phyloP scores from a whole-genome alignment of 257 asterid species.

The Solanum phureja region DNA sequence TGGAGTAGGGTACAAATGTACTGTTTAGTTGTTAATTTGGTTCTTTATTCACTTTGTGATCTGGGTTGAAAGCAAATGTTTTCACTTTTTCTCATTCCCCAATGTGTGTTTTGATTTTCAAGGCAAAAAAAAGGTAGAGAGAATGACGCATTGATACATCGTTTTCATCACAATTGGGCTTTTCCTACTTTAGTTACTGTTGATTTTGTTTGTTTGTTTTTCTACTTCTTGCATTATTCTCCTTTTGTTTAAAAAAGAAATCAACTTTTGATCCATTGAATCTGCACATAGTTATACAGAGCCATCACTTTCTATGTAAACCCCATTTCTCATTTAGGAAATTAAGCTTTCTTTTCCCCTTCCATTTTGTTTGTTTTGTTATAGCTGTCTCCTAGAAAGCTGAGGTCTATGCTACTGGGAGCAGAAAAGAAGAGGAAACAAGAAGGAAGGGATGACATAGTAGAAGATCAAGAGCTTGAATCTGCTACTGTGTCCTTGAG shows the following conservation, averaged over 20 bases:
- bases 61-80: not conserved
- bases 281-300: not conserved
- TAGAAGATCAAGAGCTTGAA: slow-evolving; percentile 21
- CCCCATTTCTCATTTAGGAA: not conserved
- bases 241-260: not conserved
- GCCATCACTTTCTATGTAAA: not conserved
- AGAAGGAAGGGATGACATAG: not conserved
- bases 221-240: not conserved
- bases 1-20: not conserved
- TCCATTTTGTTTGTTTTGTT: not conserved
- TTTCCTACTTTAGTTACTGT: not conserved
- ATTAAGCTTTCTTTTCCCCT: not conserved
- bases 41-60: not conserved
- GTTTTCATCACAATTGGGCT: not conserved
- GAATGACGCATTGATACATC: not conserved
- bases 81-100: not conserved
- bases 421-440: slow-evolving; percentile 13
- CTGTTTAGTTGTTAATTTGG: not conserved
- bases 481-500: slow-evolving; percentile 18
- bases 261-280: not conserved
- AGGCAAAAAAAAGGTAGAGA: not conserved
- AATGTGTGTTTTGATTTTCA: not conserved
- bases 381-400: slow-evolving; percentile 27
- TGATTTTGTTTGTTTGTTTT: not conserved
- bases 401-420: slow-evolving; percentile 19